Evolutionary conservation across 768 basidiomycete species (phyloP), one percentile per base, ranked within the genome.

Genomic region (Hebeloma cylindrosporum): DNA sequence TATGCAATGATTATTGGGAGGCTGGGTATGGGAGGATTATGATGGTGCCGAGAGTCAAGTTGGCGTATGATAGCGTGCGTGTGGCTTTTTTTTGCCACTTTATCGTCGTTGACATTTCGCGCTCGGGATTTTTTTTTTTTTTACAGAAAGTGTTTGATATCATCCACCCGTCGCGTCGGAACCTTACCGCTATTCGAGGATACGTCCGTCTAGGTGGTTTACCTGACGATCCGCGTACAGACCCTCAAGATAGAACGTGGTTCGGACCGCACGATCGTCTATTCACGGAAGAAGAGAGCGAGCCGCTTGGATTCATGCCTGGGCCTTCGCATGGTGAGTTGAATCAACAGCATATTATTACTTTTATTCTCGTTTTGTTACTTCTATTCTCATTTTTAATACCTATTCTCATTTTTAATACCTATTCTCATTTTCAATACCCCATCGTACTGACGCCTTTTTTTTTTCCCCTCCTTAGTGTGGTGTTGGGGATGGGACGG

Each of bases 401-500:
- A n/a, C n/a, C n/a, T n/a, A n/a, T n/a, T n/a, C n/a, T n/a, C n/a
- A n/a, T n/a, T n/a, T n/a, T n/a, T n/a, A n/a, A n/a, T n/a, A n/a
- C n/a, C n/a, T n/a, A n/a, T n/a, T n/a, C n/a, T n/a, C n/a, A n/a
- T n/a, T n/a, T n/a, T n/a, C n/a, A n/a, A n/a, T n/a, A n/a, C n/a
- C n/a, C n/a, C n/a, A n/a, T n/a, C n/a, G n/a, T n/a, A n/a, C n/a
- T n/a, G n/a, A n/a, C n/a, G n/a, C n/a, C n/a, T n/a, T n/a, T 17
- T 17, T 42, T 10, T 21, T 9, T 17, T 22, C 14, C 45, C 36
- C 7, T 26, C 49, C 36, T 29, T 58, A 96, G 95, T 98, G 9
- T 97, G 95, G 95, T 98, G 95, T 62, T 97, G 95, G 95, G 95
- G 95, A 14, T 99, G 95, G 95, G 95, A 99, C 58, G 95, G 95